Evolutionary conservation across 768 basidiomycete genomes (phyloP).

Genomic region (Calocybe cyanea): DNA sequence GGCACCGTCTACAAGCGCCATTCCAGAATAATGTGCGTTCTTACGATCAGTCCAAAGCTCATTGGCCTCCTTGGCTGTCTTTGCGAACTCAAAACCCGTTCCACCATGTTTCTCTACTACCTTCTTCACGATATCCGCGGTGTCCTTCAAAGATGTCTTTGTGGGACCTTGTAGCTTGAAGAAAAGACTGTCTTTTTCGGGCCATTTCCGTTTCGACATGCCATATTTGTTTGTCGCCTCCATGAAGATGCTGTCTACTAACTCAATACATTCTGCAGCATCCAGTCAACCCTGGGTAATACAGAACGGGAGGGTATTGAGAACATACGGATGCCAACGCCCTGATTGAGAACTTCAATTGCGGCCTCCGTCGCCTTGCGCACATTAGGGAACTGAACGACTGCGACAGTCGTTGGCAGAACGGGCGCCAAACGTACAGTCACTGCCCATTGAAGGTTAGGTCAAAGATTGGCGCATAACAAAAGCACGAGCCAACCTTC

Average conservation of each 20-base stretch:
- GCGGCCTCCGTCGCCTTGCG: conserved; percentile 72
- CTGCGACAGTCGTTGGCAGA: conserved; percentile 77
- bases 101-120: conserved; percentile 66
- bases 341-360: conserved; percentile 64
- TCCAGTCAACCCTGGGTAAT: too few relatives aligned
- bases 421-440: conserved; percentile 81
- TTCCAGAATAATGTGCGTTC: conserved; percentile 54
- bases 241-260: conserved; percentile 73
- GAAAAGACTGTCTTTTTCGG: conserved; percentile 68
- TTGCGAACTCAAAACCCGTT: conserved; percentile 62
- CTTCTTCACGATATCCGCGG: conserved; percentile 52
- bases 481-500: conserved; percentile 47
- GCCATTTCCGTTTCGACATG: conserved; percentile 52
- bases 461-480: neutral
- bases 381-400: conserved; percentile 78
- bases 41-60: conserved; percentile 75
- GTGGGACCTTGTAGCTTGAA: conserved; percentile 85
- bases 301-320: neutral
- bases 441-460: conserved; percentile 33
- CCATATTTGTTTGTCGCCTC: conserved; percentile 54
- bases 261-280: conserved; percentile 75
- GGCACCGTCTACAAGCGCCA: conserved; percentile 54
- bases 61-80: conserved; percentile 57
- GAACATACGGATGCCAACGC: conserved; percentile 70
- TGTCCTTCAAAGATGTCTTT: conserved; percentile 53